phyloP scores from a whole-genome alignment of 2,329 filamentous ascomycete genomes.

The Beauveria brongniartii region DNA sequence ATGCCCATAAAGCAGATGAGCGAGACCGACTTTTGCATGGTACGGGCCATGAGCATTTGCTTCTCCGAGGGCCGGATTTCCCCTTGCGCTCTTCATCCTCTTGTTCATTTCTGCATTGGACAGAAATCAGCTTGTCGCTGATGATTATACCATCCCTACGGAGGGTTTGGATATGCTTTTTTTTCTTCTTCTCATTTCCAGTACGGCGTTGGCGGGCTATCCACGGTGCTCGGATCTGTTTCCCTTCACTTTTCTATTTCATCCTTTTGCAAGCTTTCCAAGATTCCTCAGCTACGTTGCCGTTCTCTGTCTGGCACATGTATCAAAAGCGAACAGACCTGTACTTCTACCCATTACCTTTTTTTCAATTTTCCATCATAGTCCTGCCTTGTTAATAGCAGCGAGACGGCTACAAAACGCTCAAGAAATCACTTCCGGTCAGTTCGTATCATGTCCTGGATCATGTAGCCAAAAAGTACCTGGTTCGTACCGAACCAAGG shows the following conservation, averaged over 20 bases:
- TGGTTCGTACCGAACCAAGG: too few relatives aligned
- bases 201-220: not conserved
- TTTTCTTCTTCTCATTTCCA: not conserved
- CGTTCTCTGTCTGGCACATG: not conserved
- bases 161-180: not conserved
- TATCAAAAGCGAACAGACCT: too few relatives aligned
- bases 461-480: not conserved
- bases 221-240: not conserved
- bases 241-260: not conserved
- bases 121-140: not conserved
- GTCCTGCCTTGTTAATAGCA: not conserved
- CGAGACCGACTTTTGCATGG: not conserved
- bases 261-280: not conserved
- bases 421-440: not conserved
- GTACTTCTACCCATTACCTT: too few relatives aligned
- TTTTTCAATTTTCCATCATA: not conserved
- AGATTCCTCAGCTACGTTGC: not conserved
- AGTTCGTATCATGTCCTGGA: too few relatives aligned
- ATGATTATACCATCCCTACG: not conserved
- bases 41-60: not conserved
- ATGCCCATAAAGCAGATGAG: too few relatives aligned
- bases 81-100: too few relatives aligned
- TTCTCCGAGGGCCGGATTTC: too few relatives aligned
- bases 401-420: not conserved
- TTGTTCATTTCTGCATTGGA: too few relatives aligned